Base-by-base conservation (phyloP, 1,284 basidiomycete species). In the Megacollybia platyphylla region DNA sequence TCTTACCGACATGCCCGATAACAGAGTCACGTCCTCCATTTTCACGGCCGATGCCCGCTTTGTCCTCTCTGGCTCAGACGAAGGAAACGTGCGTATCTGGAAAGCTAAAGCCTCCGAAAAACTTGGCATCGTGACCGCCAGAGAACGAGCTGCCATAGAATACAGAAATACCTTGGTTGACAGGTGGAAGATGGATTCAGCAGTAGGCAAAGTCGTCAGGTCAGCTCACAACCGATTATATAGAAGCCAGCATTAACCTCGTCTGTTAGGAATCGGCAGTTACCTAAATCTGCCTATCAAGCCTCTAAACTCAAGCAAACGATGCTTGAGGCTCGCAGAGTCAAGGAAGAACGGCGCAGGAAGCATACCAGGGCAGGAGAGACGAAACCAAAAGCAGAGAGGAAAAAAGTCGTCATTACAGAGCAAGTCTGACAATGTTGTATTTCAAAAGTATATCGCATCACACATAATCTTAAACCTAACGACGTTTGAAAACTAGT, bases 11-110 rank as follows among this genome's bases (percentile, higher is more conserved):
- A 59, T 26, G 60, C 59, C 47, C 34, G 30, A 40, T 11, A 13
- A 7, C 47, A 84, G 82, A 48, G 79, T 87, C 8, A 73, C 77
- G 7, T 78, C 80, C 36, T 83, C 79, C 31, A 68, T 76, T 51
- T 97, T 85, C 65, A 90, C 90, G 0, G 79, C 82, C 15, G 96
- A 98, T 49, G 83, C 93, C 13, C 81, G 92, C 31, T 98, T 93
- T 64, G 83, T 98, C 24, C 64, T 98, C 5, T 83, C 87, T 2
- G 96, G 92, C 5, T 96, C 91, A 0, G 96, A 98, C 58, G 96
- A 98, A 56, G 94, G 94, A 26, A 97, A 97, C 54, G 79, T 97
- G 44, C 78, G 94, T 35, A 76, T 99, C 53, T 98, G 96, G 96
- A 99, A 99, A 61, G 78, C 88, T 9, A 81, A 84, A 45, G 91